A percentile compares a stretch with the other conserved stretches of the same genome.
Conservation (phyloP, 1,284 basidiomycete genomes). For the Phellinidium pouzarii region DNA sequence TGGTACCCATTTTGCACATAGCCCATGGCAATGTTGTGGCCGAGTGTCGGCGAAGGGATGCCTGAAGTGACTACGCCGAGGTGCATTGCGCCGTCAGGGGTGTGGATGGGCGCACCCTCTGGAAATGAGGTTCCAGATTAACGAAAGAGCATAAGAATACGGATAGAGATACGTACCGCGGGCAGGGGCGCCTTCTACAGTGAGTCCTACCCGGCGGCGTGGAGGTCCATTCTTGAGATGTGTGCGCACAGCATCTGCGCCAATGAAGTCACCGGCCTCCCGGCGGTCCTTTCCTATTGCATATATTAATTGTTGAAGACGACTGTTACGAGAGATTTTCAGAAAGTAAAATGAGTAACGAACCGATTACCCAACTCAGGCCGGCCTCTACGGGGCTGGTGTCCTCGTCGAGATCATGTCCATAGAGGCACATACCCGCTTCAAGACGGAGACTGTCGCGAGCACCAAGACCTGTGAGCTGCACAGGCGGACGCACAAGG, state of each 20-base stretch:
- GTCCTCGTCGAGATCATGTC: slow-evolving; percentile 86
- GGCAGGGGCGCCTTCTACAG: slow-evolving; percentile 83
- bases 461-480: slow-evolving; percentile 87
- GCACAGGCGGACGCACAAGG: slow-evolving; percentile 68
- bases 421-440: slow-evolving; percentile 98
- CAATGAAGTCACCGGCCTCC: slow-evolving; percentile 72
- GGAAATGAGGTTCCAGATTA: slow-evolving; percentile 4
- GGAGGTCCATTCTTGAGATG: slow-evolving; percentile 80
- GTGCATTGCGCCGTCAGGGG: slow-evolving; percentile 35
- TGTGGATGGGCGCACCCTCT: slow-evolving; percentile 81
- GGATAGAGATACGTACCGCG: slow-evolving; percentile 46
- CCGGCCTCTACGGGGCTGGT: slow-evolving; percentile 89
- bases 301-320: neutral
- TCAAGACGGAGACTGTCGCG: slow-evolving; percentile 91
- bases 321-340: neutral
- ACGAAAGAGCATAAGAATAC: slow-evolving; percentile 14
- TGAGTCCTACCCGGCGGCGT: slow-evolving; percentile 77
- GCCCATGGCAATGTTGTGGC: slow-evolving; percentile 95
- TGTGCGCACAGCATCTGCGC: slow-evolving; percentile 68
- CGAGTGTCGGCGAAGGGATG: slow-evolving; percentile 89
- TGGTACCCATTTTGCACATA: slow-evolving; percentile 78
- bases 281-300: slow-evolving; percentile 80
- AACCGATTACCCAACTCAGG: slow-evolving; percentile 88
- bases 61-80: slow-evolving; percentile 83
- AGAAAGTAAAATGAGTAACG: slow-evolving; percentile 26